Evolutionary conservation across 169 alveolate genomes (phyloP), one percentile per base, ranked within the genome.

Genomic region (Amoebophrya sp.): DNA sequence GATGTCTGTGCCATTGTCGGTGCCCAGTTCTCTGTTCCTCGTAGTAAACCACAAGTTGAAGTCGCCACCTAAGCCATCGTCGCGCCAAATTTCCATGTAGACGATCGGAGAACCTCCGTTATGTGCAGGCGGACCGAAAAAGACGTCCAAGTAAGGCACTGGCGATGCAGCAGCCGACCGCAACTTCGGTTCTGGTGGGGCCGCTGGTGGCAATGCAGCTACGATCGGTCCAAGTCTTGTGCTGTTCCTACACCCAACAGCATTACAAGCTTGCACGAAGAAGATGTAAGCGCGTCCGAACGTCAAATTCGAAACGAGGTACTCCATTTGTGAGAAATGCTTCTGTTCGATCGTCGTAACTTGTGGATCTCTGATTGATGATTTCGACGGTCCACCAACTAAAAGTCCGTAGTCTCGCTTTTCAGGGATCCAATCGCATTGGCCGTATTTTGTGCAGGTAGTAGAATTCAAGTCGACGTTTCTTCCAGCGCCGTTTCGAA

Each of bases 81-180:
- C 92, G 41, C 78, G 18, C 34, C 47, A 90, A 33, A 90, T 41
- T 33, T 65, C 41, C 14, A 90, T 77, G 78, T 6, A 0, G 14
- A 53, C 2, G 39, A 90, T 39, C n/a, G 92, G 55, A 41, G 92
- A 53, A 33, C 92, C 92, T 1, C 92, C 92, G 78, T 90, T 90
- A n/a, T 41, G 53, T 0, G 26, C 2, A n/a, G 92, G 78, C 83
- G 83, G 2, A 29, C 2, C 2, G 78, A 90, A n/a, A 41, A 41
- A 90, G 34, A 65, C 36, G 41, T 90, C 65, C 41, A 90, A n/a
- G 78, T 40, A 65, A 41, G 55, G 83, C 33, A 65, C 83, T 36
- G 83, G 83, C 33, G 1, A 12, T 29, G 83, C 83, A 10, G 83
- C 83, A 36, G 83, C 83, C 38, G 83, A 65, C 10, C 83, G 83